Conservation (phyloP, 129 eudicot species). For the Calendula officinalis region DNA sequence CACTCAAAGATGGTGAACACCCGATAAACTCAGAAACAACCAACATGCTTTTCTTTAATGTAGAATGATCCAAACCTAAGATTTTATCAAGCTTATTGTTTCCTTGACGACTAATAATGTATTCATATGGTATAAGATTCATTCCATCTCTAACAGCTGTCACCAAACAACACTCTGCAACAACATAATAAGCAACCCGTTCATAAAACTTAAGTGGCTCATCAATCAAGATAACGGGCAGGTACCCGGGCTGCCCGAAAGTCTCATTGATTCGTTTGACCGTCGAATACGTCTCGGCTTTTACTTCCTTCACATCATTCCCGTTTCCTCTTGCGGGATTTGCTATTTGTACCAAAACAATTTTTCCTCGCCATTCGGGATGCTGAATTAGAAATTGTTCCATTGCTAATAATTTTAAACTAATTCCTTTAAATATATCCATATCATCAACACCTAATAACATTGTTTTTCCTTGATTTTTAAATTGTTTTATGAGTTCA, state of each 20-base stretch:
- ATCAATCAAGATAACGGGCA: conserved; percentile 57
- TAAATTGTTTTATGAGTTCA: conserved; percentile 48
- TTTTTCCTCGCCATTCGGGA: conserved; percentile 73
- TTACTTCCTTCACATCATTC: conserved; percentile 74
- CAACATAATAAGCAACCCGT: conserved; percentile 63
- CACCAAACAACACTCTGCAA: conserved; percentile 75
- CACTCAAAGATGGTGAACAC: conserved; percentile 80
- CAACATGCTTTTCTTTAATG: conserved; percentile 62
- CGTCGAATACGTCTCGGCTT: conserved; percentile 55
- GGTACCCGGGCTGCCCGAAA: conserved; percentile 59
- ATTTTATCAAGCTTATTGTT: conserved; percentile 55
- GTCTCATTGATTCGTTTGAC: conserved; percentile 54
- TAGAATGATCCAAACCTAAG: conserved; percentile 38
- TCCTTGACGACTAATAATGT: conserved; percentile 65
- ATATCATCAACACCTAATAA: conserved; percentile 78
- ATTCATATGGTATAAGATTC: conserved; percentile 85
- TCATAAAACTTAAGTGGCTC: conserved; percentile 54
- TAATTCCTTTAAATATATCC: conserved; percentile 86
- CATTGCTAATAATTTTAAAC: conserved; percentile 78
- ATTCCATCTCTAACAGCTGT: conserved; percentile 83
- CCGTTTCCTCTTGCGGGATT: conserved; percentile 77
- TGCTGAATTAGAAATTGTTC: conserved; percentile 66
- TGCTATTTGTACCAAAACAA: conserved; percentile 72
- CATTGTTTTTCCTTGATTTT: conserved; percentile 53
- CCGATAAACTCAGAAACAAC: conserved; percentile 89